Percentiles rank a stretch among this genome's conserved stretches.
These are phyloP conservation scores for Eutrema yunnanense DNA, from an alignment of 345 rosid species.

Conservation along the genomic window DNA sequence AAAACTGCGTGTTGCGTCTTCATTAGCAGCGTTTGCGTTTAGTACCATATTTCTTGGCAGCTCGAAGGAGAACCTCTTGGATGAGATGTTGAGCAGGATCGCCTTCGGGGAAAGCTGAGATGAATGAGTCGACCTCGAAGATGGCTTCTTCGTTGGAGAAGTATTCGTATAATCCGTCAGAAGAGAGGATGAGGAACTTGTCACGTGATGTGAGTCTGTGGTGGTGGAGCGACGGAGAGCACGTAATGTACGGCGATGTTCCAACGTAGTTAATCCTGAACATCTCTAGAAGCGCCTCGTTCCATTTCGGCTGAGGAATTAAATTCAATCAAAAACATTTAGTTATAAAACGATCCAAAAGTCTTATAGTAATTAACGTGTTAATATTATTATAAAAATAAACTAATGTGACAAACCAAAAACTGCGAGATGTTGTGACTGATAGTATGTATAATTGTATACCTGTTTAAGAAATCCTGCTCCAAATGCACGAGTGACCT, in stretches of 20 bases:
- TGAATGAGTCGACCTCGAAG: slow-evolving; percentile 65
- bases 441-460: not conserved
- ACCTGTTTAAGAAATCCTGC: slow-evolving; percentile 95
- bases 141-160: slow-evolving; percentile 82
- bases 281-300: slow-evolving; percentile 74
- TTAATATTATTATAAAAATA: too few species aligned
- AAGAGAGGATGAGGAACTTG: slow-evolving; percentile 69
- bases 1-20: not conserved
- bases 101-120: slow-evolving; percentile 72
- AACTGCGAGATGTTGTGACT: not conserved
- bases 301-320: slow-evolving; percentile 69
- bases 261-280: slow-evolving; percentile 82
- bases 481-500: slow-evolving; percentile 94
- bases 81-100: slow-evolving; percentile 96
- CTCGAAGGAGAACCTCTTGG: slow-evolving; percentile 74
- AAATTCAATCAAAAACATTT: not conserved
- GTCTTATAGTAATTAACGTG: too few species aligned
- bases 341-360: too few species aligned
- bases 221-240: slow-evolving; percentile 72
- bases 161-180: slow-evolving; percentile 88
- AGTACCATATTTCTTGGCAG: slow-evolving; percentile 85
- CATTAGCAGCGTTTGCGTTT: not conserved
- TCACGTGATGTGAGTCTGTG: slow-evolving; percentile 63
- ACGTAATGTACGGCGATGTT: slow-evolving; percentile 66
- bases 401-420: too few species aligned